These are phyloP conservation scores for Dryas octopetala DNA, from an alignment of 306 rosid genomes.

Conservation along the genomic window DNA sequence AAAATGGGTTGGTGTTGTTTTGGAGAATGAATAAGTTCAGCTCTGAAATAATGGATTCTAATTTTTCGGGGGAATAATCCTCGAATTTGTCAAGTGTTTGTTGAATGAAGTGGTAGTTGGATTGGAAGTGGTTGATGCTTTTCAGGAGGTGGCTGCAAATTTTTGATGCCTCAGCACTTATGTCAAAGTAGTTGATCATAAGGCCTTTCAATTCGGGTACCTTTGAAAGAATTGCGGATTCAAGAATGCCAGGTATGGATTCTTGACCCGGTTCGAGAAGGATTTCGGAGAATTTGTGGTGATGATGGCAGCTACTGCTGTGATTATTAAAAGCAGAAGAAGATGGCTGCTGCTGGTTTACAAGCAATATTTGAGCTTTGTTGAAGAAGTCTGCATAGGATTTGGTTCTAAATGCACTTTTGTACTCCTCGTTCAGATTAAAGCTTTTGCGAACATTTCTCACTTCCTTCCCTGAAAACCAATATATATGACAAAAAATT, in stretches of 20 bases:
- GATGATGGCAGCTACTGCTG: background rate
- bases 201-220: conserved; percentile 41
- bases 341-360: conserved; percentile 39
- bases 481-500: background rate
- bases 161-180: conserved; percentile 58
- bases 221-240: background rate
- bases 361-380: conserved; percentile 38
- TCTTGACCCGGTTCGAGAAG: no score
- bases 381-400: conserved; percentile 47
- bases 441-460: conserved; percentile 31
- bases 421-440: conserved; percentile 52
- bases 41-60: conserved; percentile 26
- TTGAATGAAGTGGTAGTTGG: conserved; percentile 32
- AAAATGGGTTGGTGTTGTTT: conserved; percentile 38
- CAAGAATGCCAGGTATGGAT: no score
- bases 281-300: conserved; percentile 25
- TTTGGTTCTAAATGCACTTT: conserved; percentile 46
- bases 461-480: conserved; percentile 30
- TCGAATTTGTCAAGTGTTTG: conserved; percentile 32
- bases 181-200: conserved; percentile 51
- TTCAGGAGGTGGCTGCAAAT: conserved; percentile 49
- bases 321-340: background rate
- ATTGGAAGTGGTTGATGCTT: conserved; percentile 41
- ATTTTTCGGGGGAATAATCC: conserved; percentile 19
- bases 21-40: conserved; percentile 32